Conservation (phyloP, 2,329 filamentous ascomycete genomes). For the Zopfia rhizophila region DNA sequence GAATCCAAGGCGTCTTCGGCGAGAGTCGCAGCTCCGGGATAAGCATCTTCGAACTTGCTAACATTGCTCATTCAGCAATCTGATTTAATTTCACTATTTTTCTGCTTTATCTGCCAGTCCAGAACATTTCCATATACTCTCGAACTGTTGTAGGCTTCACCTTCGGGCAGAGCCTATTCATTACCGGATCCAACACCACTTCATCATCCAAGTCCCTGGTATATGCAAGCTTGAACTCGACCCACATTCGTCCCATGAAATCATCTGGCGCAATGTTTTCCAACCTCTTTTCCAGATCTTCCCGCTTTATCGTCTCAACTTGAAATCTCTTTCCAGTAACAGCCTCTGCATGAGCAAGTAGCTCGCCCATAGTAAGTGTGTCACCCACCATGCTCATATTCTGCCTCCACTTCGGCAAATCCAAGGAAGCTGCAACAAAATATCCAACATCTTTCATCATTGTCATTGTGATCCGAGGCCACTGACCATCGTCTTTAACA, state of each 20-base stretch:
- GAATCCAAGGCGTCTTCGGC: too few species aligned
- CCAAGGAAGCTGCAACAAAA: slow-evolving; percentile 4
- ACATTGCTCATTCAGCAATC: too few species aligned
- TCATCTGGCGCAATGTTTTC: slow-evolving; percentile 11
- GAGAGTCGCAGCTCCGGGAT: too few species aligned
- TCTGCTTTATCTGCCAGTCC: too few species aligned
- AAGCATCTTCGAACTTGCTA: too few species aligned
- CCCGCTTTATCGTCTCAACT: slow-evolving; percentile 2
- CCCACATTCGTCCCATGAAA: slow-evolving; percentile 13
- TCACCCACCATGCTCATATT: slow-evolving; percentile 11
- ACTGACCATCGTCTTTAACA: slow-evolving; percentile 5
- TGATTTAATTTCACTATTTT: too few species aligned
- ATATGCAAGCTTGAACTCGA: slow-evolving; percentile 14
- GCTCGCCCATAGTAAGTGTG: slow-evolving; percentile 5
- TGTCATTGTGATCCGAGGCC: slow-evolving; percentile 6
- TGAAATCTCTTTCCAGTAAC: slow-evolving; percentile 7
- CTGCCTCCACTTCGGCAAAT: slow-evolving; percentile 6
- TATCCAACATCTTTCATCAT: slow-evolving; percentile 1
- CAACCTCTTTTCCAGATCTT: slow-evolving; percentile 1
- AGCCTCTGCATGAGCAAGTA: slow-evolving; percentile 8
- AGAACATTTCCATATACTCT: slow-evolving; percentile 16
- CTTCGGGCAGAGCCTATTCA: slow-evolving; percentile 8
- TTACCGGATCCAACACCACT: slow-evolving; percentile 7
- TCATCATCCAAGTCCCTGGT: slow-evolving; percentile 14
- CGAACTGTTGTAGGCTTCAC: slow-evolving; percentile 9